A percentile compares a stretch with the other conserved stretches of the same genome.
Conservation (phyloP, 441 rosid genomes). For the Arabidopsis hybrid region DNA sequence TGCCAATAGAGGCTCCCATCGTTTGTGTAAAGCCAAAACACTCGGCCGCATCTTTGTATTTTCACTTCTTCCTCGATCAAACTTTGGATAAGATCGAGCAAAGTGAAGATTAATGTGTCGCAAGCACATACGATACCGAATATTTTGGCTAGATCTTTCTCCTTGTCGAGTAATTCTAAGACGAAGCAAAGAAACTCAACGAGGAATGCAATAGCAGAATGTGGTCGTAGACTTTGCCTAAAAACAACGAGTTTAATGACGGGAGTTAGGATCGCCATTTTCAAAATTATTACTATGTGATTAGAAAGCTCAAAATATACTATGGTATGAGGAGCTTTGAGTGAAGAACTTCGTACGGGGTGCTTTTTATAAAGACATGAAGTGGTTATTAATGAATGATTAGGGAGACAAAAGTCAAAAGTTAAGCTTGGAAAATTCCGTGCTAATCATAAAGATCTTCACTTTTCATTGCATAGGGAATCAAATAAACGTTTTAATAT, state of each 20-base stretch:
- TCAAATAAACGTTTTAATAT: not conserved
- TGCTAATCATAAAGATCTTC: conserved; percentile 26
- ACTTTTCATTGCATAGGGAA: conserved; percentile 39
- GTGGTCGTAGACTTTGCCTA: conserved; percentile 45
- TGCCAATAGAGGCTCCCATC: conserved; percentile 42
- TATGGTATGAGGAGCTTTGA: not conserved
- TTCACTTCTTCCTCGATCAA: conserved; percentile 29
- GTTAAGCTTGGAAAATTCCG: conserved; percentile 18
- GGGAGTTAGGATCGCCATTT: conserved; percentile 36
- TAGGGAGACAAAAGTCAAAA: conserved; percentile 36
- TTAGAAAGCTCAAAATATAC: not conserved
- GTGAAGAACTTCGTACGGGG: not conserved
- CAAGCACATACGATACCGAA: conserved; percentile 28
- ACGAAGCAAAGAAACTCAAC: conserved; percentile 46
- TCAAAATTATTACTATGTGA: too few species aligned
- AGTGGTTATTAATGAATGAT: conserved; percentile 27
- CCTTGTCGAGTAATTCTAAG: conserved; percentile 41
- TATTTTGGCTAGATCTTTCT: conserved; percentile 42
- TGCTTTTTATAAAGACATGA: conserved; percentile 22
- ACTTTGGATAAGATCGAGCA: conserved; percentile 38
- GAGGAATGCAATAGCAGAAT: conserved; percentile 40
- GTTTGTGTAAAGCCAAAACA: conserved; percentile 31
- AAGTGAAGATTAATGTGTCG: conserved; percentile 38
- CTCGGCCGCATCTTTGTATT: conserved; percentile 28
- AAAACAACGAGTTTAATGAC: conserved; percentile 36